Base-by-base conservation (phyloP, 352 stramenopile genomes). In the Phytophthora ohioensis region DNA sequence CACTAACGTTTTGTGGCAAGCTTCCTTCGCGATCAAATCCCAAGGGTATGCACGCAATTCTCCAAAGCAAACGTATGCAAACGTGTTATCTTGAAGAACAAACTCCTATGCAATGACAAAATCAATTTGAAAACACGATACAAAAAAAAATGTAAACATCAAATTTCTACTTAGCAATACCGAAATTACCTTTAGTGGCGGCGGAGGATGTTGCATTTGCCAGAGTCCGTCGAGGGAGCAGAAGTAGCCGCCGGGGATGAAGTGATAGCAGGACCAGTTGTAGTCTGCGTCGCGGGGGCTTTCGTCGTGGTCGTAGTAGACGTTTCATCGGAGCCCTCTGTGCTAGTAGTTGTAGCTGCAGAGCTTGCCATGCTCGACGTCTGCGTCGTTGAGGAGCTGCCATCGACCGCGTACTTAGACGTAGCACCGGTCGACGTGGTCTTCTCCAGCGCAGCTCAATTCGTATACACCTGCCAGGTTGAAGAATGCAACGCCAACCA, bases 401-500 rank as follows among this genome's bases (percentile, higher is more conserved):
- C 59, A 56, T 17, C 30, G n/a, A 69, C 42, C 12, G 56, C 61
- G 30, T 55, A 73, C 17, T 57, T 61, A 17, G 55, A 68, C 17
- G 45, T 53, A 42, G 55, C 63, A 9, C 65, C 57, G 13, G 53
- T 71, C 4, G 46, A 56, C 21, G 62, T 57, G 39, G 55, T 59
- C 15, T 57, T 65, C 9, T 69, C 30, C 42, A 77, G 34, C 8
- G 46, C 48, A 39, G 56, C 58, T 46, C 67, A 85, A 48, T 79
- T 82, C 47, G 57, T 65, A 55, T 85, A 85, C 49, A 85, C 74
- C 52, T 85, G 78, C 59, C 76, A 85, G 11, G 63, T 68, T 6
- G 61, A 57, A 32, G 72, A 73, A 57, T 85, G 78, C 35, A 81
- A 63, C 15, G 74, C 68, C 35, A 85, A 51, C 78, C 78, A 85